These are phyloP conservation scores for Mucor circinelloides DNA, from an alignment of 371 early-diverging fungal species.

Conservation along the genomic window DNA sequence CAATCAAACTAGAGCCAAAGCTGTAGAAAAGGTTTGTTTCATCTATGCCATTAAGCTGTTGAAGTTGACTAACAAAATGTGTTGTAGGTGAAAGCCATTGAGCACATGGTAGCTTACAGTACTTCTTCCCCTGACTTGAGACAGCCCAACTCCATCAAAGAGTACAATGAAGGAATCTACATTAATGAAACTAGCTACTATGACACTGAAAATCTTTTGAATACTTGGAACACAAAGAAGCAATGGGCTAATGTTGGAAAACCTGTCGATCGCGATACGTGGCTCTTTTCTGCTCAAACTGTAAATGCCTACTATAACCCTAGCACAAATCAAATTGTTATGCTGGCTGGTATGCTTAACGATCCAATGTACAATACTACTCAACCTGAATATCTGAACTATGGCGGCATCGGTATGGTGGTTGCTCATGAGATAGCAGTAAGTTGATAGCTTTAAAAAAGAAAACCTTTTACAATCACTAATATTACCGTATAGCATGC, in stretches of 20 bases:
- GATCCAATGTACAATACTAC: slow-evolving; percentile 44
- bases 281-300: slow-evolving; percentile 49
- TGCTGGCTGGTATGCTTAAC: slow-evolving; percentile 61
- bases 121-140: slow-evolving; percentile 50
- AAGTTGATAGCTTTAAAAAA: slow-evolving; percentile 7
- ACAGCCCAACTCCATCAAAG: slow-evolving; percentile 42
- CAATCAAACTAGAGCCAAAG: slow-evolving; percentile 45
- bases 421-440: slow-evolving; percentile 68
- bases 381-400: slow-evolving; percentile 58
- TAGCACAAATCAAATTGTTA: slow-evolving; percentile 42
- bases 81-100: slow-evolving; percentile 20
- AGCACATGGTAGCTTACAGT: slow-evolving; percentile 57
- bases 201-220: slow-evolving; percentile 42
- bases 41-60: too few species aligned
- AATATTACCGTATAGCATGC: slow-evolving; percentile 32
- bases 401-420: slow-evolving; percentile 63
- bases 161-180: slow-evolving; percentile 39
- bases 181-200: slow-evolving; percentile 46
- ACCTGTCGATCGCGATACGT: slow-evolving; percentile 46
- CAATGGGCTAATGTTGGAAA: slow-evolving; percentile 33
- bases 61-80: too few species aligned
- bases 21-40: slow-evolving; percentile 52
- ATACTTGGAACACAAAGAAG: slow-evolving; percentile 30
- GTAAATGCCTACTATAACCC: slow-evolving; percentile 49
- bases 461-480: too few species aligned